These are phyloP conservation scores for Fusarium tricinctum DNA, from an alignment of 2,329 filamentous ascomycete species.

Conservation along the genomic window DNA sequence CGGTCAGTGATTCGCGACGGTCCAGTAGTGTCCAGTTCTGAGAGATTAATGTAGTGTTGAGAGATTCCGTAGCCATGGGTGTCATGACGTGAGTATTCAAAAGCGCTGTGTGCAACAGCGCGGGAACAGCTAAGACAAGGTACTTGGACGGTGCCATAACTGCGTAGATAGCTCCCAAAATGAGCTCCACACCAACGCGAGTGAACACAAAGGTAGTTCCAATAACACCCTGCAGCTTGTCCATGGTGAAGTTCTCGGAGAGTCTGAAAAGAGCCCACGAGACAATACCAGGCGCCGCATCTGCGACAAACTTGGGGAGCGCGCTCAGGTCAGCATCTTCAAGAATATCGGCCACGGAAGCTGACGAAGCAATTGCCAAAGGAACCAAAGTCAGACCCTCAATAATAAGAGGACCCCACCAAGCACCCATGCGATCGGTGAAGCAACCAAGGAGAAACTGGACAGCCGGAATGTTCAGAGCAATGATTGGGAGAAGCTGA, in stretches of 20 bases:
- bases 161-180: conserved; percentile 75
- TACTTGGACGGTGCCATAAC: conserved; percentile 77
- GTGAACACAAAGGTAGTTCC: conserved; percentile 76
- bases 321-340: conserved; percentile 71
- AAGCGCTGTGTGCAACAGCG: conserved; percentile 77
- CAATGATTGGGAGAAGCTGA: conserved; percentile 77
- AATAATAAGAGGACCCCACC: conserved; percentile 80
- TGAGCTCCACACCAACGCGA: conserved; percentile 78
- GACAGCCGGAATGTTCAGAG: conserved; percentile 79
- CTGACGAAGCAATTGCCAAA: conserved; percentile 73
- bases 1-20: conserved; percentile 86
- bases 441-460: conserved; percentile 79
- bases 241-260: conserved; percentile 59
- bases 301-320: conserved; percentile 69
- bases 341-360: conserved; percentile 73
- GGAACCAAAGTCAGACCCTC: conserved; percentile 81
- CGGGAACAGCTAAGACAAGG: conserved; percentile 76
- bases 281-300: conserved; percentile 74
- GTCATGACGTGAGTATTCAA: conserved; percentile 82
- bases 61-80: conserved; percentile 67
- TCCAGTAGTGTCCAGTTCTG: conserved; percentile 83
- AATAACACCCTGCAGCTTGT: conserved; percentile 64
- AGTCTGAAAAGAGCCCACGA: conserved; percentile 75
- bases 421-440: conserved; percentile 76
- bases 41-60: conserved; percentile 75